Evolutionary conservation across 495 filamentous ascomycete species (phyloP).

Genomic region (Podospora bellae-mahoneyi): DNA sequence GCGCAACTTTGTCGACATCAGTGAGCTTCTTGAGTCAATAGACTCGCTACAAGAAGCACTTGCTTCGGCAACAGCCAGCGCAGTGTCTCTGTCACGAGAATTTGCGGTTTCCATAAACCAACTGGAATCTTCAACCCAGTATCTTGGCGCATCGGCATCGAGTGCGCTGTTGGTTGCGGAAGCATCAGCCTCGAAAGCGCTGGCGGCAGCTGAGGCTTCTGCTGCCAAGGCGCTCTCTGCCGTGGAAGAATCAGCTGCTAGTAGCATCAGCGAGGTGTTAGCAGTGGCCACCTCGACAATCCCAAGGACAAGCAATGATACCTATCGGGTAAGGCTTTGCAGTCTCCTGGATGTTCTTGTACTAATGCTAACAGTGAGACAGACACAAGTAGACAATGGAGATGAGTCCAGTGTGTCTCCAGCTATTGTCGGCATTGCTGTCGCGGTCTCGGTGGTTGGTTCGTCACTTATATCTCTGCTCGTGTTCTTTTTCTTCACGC

Average conservation of each 20-base stretch:
- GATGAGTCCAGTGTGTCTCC: constrained; percentile 11
- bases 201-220: constrained; percentile 18
- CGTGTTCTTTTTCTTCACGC: constrained; percentile 22
- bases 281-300: constrained; percentile 8
- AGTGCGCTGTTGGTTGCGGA: constrained; percentile 15
- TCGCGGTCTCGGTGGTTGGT: constrained; percentile 24
- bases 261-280: constrained; percentile 11
- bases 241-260: constrained; percentile 19
- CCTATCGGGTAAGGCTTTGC: constrained; percentile 1
- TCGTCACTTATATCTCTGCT: constrained; percentile 26
- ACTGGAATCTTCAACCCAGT: constrained; percentile 17
- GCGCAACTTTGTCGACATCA: background rate
- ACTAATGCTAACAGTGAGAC: background rate
- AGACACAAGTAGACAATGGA: constrained; percentile 5
- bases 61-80: constrained; percentile 12
- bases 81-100: constrained; percentile 14
- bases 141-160: constrained; percentile 20
- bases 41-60: constrained; percentile 24
- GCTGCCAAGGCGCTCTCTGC: constrained; percentile 16
- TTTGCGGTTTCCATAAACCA: constrained; percentile 18
- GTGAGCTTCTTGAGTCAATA: constrained; percentile 12
- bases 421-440: constrained; percentile 16
- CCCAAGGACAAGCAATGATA: background rate
- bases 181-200: constrained; percentile 20
- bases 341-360: background rate